Percentiles rank a stretch among this genome's conserved stretches.
phyloP scores from a whole-genome alignment of 352 stramenopile genomes.

The Peronosclerospora sorghi region DNA sequence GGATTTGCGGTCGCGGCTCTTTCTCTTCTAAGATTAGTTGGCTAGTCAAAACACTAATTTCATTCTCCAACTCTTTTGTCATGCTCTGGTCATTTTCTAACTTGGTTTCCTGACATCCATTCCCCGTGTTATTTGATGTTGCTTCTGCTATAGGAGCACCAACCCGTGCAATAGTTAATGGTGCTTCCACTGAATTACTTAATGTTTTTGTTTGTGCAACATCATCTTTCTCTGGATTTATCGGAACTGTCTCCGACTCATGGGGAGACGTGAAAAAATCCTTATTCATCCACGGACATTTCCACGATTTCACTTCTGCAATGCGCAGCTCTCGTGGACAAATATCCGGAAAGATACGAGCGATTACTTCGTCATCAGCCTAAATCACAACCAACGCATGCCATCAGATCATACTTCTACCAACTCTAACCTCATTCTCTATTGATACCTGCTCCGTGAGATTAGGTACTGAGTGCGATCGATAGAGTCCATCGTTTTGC shows the following conservation, averaged over 20 bases:
- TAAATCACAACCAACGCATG: conserved; percentile 4
- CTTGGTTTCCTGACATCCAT: conserved; percentile 3
- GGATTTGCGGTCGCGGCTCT: conserved; percentile 3
- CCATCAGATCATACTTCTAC: not conserved
- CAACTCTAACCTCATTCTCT: not conserved
- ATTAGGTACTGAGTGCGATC: conserved; percentile 15
- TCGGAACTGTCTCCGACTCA: not conserved
- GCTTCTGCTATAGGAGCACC: not conserved
- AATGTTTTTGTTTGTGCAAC: not conserved
- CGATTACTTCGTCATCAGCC: conserved; percentile 37
- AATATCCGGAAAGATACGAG: conserved; percentile 72
- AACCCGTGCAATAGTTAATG: not conserved
- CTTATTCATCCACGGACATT: conserved; percentile 60
- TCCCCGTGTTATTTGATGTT: conserved; percentile 1
- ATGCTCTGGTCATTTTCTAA: conserved; percentile 1
- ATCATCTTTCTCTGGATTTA: conserved; percentile 2
- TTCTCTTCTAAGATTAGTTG: conserved; percentile 52
- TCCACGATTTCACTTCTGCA: conserved; percentile 71
- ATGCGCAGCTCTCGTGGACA: conserved; percentile 71
- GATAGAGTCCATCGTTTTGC: conserved; percentile 7
- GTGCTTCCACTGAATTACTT: not conserved
- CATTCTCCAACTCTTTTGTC: conserved; percentile 26
- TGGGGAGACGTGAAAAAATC: conserved; percentile 17
- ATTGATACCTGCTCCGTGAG: conserved; percentile 16
- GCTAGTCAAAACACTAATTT: conserved; percentile 24